Evolutionary conservation across 129 eudicot genomes (phyloP).

Genomic region (Chrysanthemum seticuspe): DNA sequence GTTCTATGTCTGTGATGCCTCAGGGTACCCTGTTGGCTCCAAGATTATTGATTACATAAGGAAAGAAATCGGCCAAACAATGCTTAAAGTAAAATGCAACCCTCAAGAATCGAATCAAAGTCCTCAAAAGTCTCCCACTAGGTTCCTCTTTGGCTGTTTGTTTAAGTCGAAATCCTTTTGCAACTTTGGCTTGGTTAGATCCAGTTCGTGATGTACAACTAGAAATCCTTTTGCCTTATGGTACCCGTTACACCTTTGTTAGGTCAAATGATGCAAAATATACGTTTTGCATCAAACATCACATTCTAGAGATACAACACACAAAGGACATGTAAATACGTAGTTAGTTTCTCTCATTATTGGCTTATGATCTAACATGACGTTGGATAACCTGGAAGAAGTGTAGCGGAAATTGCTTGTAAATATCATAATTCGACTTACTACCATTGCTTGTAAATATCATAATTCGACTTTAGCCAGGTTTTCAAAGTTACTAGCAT

Average conservation of each 20-base stretch:
- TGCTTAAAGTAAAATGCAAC: conserved; percentile 70
- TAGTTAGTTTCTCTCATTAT: not conserved
- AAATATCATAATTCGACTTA: conserved; percentile 12
- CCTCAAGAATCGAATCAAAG: conserved; percentile 46
- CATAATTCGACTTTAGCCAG: too few relatives aligned
- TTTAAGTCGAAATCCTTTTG: conserved; percentile 87
- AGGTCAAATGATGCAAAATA: not conserved
- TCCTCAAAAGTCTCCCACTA: conserved; percentile 85
- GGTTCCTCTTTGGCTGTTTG: conserved; percentile 91
- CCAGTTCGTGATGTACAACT: conserved; percentile 49
- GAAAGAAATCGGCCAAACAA: conserved; percentile 83
- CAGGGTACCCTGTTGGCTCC: conserved; percentile 81
- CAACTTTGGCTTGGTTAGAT: conserved; percentile 83
- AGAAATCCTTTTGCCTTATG: not conserved
- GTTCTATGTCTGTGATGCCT: conserved; percentile 81
- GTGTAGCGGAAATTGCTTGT: conserved; percentile 13
- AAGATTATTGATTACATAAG: conserved; percentile 84
- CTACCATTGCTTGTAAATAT: not conserved
- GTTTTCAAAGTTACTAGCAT: too few relatives aligned
- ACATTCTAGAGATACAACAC: not conserved
- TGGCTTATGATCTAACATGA: conserved; percentile 9
- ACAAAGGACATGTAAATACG: conserved; percentile 7
- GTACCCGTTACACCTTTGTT: not conserved
- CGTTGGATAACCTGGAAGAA: conserved; percentile 14
- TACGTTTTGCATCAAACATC: not conserved